Evolutionary conservation across 2,329 filamentous ascomycete genomes (phyloP).

Genomic region (Nigrograna mackinnonii): DNA sequence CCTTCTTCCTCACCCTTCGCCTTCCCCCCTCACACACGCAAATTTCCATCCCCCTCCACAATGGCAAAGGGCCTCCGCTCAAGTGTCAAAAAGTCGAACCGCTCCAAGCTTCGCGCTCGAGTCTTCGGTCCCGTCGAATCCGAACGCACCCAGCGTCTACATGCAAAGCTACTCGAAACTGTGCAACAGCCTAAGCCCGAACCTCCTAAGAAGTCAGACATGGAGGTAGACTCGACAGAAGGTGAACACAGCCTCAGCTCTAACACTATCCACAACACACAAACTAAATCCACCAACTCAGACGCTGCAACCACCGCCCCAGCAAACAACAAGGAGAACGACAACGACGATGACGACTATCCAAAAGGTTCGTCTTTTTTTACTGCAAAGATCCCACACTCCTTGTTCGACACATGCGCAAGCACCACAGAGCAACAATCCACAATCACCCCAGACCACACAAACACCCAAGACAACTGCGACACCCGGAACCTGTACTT

Average conservation of each 20-base stretch:
- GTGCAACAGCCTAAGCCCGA: conserved; percentile 73
- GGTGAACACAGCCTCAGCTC: conserved; percentile 15
- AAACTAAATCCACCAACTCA: conserved; percentile 7
- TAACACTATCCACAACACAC: too few relatives aligned
- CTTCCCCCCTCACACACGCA: conserved; percentile 10
- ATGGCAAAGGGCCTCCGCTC: conserved; percentile 91
- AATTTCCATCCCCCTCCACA: conserved; percentile 24
- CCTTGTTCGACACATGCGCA: conserved; percentile 16
- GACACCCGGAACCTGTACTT: conserved; percentile 40
- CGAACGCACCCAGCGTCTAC: conserved; percentile 80
- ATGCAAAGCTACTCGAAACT: conserved; percentile 81
- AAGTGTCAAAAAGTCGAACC: conserved; percentile 81
- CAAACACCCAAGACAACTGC: conserved; percentile 15
- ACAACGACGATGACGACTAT: conserved; percentile 25
- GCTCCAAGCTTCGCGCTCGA: conserved; percentile 74
- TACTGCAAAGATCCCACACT: conserved; percentile 28
- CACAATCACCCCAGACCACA: conserved; percentile 3
- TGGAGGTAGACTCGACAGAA: conserved; percentile 52
- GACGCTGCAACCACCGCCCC: conserved; percentile 2
- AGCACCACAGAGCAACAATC: conserved; percentile 3
- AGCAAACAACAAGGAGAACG: neutral
- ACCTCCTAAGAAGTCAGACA: conserved; percentile 40
- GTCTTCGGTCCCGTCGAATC: conserved; percentile 84
- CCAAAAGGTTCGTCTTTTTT: conserved; percentile 37
- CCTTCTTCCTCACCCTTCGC: too few relatives aligned